Evolutionary conservation across 2,329 filamentous ascomycete species (phyloP).

Genomic region (Blastomyces emzantsi): DNA sequence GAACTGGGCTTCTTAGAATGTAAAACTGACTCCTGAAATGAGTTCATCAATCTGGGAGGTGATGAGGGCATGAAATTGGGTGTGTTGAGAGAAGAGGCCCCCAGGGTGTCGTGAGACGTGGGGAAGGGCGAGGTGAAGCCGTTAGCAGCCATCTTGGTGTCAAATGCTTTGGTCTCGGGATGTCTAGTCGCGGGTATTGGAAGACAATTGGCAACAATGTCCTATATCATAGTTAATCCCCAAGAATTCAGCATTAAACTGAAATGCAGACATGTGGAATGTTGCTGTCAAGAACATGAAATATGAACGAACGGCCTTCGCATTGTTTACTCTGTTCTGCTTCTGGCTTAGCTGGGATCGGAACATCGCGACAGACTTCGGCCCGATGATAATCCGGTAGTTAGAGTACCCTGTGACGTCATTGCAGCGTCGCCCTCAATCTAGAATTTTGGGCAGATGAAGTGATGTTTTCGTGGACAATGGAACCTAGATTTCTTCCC

Average conservation of each 20-base stretch:
- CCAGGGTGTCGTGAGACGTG: conserved; percentile 36
- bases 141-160: conserved; percentile 29
- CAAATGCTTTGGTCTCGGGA: not conserved
- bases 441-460: too few species aligned
- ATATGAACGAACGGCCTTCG: not conserved
- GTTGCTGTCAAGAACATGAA: not conserved
- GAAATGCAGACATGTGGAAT: not conserved
- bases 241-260: not conserved
- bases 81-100: conserved; percentile 31
- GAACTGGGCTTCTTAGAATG: conserved; percentile 10
- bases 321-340: conserved; percentile 1
- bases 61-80: conserved; percentile 32
- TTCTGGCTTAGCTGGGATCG: not conserved
- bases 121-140: conserved; percentile 31
- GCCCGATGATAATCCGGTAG: not conserved
- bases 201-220: not conserved
- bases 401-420: not conserved
- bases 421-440: not conserved
- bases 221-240: not conserved
- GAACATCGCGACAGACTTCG: not conserved
- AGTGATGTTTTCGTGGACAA: not conserved
- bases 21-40: conserved; percentile 1
- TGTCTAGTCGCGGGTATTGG: not conserved
- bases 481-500: not conserved
- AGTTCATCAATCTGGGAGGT: conserved; percentile 21